Evolutionary conservation across 2,329 filamentous ascomycete genomes (phyloP).

Genomic region (Claviceps spartinae): DNA sequence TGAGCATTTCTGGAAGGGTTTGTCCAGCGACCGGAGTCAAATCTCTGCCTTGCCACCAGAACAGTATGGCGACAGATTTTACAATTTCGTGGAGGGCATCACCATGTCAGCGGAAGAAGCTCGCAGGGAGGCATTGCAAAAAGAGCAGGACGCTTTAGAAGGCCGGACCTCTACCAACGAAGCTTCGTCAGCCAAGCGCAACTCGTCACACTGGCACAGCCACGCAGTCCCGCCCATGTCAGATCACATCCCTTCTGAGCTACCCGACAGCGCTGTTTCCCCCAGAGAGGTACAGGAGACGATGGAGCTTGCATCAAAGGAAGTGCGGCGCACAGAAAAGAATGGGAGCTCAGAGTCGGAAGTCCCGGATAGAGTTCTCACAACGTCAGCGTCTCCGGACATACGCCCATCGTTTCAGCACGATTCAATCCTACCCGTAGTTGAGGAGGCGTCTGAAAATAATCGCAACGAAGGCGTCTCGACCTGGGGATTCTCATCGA

Average conservation of each 20-base stretch:
- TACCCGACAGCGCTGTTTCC: conserved; percentile 15
- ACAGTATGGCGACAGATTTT: conserved; percentile 84
- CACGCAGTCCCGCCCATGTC: conserved; percentile 30
- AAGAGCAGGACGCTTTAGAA: conserved; percentile 45
- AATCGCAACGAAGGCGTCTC: conserved; percentile 33
- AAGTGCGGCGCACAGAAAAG: conserved; percentile 22
- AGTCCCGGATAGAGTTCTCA: conserved; percentile 48
- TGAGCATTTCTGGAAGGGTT: conserved; percentile 93
- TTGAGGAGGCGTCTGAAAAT: conserved; percentile 78
- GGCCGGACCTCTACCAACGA: conserved; percentile 16
- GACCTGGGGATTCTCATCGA: conserved; percentile 25
- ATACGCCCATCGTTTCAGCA: conserved; percentile 43
- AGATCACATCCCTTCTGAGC: conserved; percentile 30
- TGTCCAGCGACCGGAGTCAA: conserved; percentile 68
- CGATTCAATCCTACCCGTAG: conserved; percentile 56
- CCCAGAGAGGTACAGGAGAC: conserved; percentile 27
- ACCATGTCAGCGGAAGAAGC: conserved; percentile 85
- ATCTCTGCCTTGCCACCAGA: conserved; percentile 88
- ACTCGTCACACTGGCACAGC: conserved; percentile 21
- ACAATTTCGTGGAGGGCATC: conserved; percentile 79
- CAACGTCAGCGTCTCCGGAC: conserved; percentile 21
- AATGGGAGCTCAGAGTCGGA: conserved; percentile 29
- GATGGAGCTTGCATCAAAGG: conserved; percentile 25
- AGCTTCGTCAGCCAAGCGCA: conserved; percentile 24
- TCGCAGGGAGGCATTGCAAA: conserved; percentile 45